Evolutionary conservation across 306 rosid genomes (phyloP), one percentile per base, ranked within the genome.

Genomic region (Inga oerstediana): DNA sequence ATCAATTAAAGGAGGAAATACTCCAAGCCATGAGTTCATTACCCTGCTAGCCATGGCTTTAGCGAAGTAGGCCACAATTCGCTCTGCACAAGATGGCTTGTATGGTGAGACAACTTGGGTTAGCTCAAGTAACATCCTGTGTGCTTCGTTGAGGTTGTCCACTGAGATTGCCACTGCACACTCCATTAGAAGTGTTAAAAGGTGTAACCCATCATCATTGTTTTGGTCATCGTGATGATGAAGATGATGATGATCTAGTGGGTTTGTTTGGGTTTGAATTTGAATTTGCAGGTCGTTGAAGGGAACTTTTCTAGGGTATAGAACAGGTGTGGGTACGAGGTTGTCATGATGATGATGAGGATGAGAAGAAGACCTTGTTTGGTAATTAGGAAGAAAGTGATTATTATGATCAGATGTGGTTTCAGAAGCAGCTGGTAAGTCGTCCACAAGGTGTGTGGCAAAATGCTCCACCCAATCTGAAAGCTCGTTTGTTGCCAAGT

Each of bases 101-200:
- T 91, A 91, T 0, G 98, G 99, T 1, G 99, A 92, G 51, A 88
- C 91, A 43, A 90, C n/a, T 69, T 95, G 97, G 30, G 92, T 84
- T 22, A 95, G 86, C 85, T 90, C 94, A 0, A 93, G 90, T 10
- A 95, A 80, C 93, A 92, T 88, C 74, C 80, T 83, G 39, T 91
- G 96, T 0, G 98, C 98, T 72, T 92, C 97, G 13, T 74, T 75
- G 4, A 91, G 94, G 71, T 92, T 92, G 12, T 93, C 98, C 4
- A 93, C 88, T 0, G 99, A 95, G 56, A 95, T 93, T 16, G 93
- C 93, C 7, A 92, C 99, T 1, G 97, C 96, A 68, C 94, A 92
- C 74, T 95, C 96, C 74, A 93, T 86, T 39, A 95, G 91, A 44
- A 87, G 89, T 51, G 92, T 90, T 66, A 95, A 90, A 11, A 93